Percentiles rank a stretch among this genome's conserved stretches.
Evolutionary conservation across 371 early-diverging fungal species (phyloP).

Genomic region (Mucor plumbeus): DNA sequence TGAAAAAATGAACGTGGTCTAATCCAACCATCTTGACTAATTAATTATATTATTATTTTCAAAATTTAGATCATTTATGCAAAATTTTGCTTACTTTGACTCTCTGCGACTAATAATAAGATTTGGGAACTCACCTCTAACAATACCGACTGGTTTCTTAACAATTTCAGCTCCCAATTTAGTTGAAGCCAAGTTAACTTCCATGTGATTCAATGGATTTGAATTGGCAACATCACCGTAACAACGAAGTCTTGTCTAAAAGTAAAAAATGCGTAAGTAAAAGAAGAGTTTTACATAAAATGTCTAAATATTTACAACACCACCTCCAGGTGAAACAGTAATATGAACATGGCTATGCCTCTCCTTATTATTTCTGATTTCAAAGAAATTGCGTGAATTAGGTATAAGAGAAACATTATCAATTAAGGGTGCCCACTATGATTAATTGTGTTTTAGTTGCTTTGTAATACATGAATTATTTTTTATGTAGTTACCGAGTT

Average conservation of each 20-base stretch:
- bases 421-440: background rate
- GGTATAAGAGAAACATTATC: background rate
- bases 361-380: background rate
- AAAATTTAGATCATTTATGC: too few species aligned
- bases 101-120: background rate
- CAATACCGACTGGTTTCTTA: background rate
- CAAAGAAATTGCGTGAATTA: constrained; percentile 12
- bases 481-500: background rate
- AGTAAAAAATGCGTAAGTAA: background rate
- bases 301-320: constrained; percentile 4
- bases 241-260: background rate
- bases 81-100: background rate
- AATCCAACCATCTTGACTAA: constrained; percentile 15
- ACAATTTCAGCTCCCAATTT: background rate
- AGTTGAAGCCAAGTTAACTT: background rate
- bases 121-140: constrained; percentile 6
- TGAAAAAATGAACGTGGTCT: background rate
- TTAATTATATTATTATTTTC: background rate
- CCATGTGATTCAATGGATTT: background rate
- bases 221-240: background rate
- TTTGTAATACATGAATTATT: too few species aligned
- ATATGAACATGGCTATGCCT: background rate
- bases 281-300: background rate
- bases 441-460: too few species aligned
- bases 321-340: constrained; percentile 4